Evolutionary conservation across 768 basidiomycete genomes (phyloP), one percentile per base, ranked within the genome.

Genomic region (Exsudoporus frostii): DNA sequence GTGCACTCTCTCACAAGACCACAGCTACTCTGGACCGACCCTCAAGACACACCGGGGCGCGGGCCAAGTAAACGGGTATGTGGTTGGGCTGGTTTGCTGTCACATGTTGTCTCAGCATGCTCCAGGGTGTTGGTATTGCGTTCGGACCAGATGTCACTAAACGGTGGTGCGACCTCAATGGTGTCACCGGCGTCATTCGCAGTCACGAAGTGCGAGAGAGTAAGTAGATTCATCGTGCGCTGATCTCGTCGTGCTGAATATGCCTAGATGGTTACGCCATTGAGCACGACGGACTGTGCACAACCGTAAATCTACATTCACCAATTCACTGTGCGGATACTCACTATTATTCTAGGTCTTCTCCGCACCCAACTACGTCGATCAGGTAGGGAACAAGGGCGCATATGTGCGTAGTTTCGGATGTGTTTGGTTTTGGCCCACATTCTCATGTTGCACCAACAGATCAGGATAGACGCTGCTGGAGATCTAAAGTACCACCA

Each of bases 151-250:
- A 96, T 65, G 89, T 98, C 17, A 97, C 94, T 2, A 82, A 79
- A 64, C 73, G 81, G 51, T 98, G 94, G 93, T 97, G 95, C 66
- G 80, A 83, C 34, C 75, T 88, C 25, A 97, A 97, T 67, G 80
- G 84, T 15, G 81, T 98, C 43, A 85, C 92, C 22, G 92, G 91
- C 7, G 78, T 99, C 51, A 87, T 98, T 57, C 88, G 97, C 45
- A 93, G 90, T 60, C 97, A 99, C 68, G 97, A 99, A 80, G 96
- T 98, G 49, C 84, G 97, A 54, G 90, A 93, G 78, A 83, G 88
- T 85, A 61, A 53, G 79, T 69, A 24, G 50, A 41, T 57, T 38
- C 48, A 20, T 48, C 45, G 14, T 47, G 32, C 25, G 5, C 3
- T 38, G n/a, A 39, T 41, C 17, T 47, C 22, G 27, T 33, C 11